Evolutionary conservation across 371 early-diverging fungal genomes (phyloP).

Genomic region (Dentiscutata heterogama): DNA sequence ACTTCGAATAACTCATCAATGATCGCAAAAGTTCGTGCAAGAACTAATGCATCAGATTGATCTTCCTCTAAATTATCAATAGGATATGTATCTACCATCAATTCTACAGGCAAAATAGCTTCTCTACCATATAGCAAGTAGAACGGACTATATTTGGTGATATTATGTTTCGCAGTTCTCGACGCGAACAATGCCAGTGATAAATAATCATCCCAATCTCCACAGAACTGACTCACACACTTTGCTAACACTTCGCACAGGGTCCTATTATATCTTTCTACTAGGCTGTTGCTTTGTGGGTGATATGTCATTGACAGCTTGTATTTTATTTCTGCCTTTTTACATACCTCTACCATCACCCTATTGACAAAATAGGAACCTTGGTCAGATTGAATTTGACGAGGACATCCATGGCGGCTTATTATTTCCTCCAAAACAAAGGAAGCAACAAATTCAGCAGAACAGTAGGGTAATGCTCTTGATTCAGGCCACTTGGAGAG

Average conservation of each 20-base stretch:
- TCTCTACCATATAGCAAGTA: slow-evolving; percentile 44
- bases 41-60: too few relatives aligned
- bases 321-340: not conserved
- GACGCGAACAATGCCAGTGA: slow-evolving; percentile 18
- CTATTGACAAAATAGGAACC: slow-evolving; percentile 44
- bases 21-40: too few relatives aligned
- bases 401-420: slow-evolving; percentile 49
- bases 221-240: not conserved
- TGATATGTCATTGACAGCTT: too few relatives aligned
- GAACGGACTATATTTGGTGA: slow-evolving; percentile 20
- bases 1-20: not conserved
- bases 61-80: too few relatives aligned
- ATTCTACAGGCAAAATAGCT: not conserved
- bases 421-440: slow-evolving; percentile 57
- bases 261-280: slow-evolving; percentile 50
- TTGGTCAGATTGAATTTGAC: slow-evolving; percentile 53
- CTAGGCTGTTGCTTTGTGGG: not conserved
- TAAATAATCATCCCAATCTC: slow-evolving; percentile 44
- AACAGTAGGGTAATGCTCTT: slow-evolving; percentile 49
- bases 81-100: too few relatives aligned
- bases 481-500: slow-evolving; percentile 57
- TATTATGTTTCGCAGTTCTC: not conserved
- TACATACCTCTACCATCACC: not conserved
- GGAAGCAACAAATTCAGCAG: slow-evolving; percentile 47
- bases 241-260: too few relatives aligned